Conservation (phyloP, 2,329 filamentous ascomycete species). For the Nigrograna mackinnonii region DNA sequence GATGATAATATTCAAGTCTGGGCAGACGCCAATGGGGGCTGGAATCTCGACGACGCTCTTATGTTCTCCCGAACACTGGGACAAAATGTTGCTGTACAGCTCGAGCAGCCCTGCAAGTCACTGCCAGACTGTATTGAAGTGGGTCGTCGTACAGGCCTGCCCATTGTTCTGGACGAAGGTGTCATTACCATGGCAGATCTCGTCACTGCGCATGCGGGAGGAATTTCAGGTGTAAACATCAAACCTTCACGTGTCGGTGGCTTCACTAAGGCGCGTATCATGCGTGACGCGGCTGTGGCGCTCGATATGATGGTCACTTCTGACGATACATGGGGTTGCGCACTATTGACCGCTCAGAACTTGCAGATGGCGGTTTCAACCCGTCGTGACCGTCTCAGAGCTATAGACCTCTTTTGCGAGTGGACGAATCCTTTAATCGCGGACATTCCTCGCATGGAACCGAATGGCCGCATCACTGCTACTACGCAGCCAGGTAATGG, state of each 20-base stretch:
- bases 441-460: neutral
- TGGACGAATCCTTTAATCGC: conserved; percentile 1
- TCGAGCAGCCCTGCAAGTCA: neutral
- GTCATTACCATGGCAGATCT: neutral
- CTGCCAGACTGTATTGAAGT: neutral
- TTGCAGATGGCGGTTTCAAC: neutral
- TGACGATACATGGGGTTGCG: conserved; percentile 1
- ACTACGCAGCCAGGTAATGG: neutral
- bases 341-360: neutral
- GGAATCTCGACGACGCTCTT: neutral
- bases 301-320: neutral
- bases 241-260: neutral
- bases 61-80: neutral
- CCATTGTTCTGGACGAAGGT: neutral
- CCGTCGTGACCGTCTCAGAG: neutral
- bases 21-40: neutral
- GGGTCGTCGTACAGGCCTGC: neutral
- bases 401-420: neutral
- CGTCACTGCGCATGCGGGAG: neutral
- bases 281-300: conserved; percentile 1
- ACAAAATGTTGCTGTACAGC: neutral
- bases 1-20: neutral
- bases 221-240: neutral
- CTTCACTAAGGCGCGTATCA: neutral
- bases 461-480: neutral